These are phyloP conservation scores for Stephania yunnanensis DNA, from an alignment of 164 flowering plant genomes.

Conservation along the genomic window DNA sequence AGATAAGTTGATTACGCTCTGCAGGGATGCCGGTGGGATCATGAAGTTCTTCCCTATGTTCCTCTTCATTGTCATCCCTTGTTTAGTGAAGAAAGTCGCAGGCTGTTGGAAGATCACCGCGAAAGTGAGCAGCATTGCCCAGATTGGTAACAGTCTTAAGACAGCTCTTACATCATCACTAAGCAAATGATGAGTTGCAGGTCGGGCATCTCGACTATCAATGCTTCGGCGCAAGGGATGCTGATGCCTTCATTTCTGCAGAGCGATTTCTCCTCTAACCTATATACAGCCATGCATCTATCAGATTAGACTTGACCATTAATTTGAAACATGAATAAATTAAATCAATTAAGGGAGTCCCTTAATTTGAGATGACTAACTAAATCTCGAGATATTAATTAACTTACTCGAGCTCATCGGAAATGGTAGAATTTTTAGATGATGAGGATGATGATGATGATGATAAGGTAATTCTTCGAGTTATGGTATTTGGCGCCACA, in stretches of 20 bases:
- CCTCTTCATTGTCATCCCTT: constrained; percentile 91
- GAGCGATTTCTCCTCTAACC: constrained; percentile 63
- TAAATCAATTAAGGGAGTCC: not conserved
- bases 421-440: constrained; percentile 15
- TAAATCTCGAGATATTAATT: not conserved
- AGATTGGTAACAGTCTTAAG: constrained; percentile 64
- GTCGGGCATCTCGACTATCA: constrained; percentile 12
- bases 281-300: constrained; percentile 14
- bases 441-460: not conserved
- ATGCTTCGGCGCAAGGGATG: not conserved
- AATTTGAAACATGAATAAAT: not conserved
- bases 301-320: not conserved
- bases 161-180: constrained; percentile 33
- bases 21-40: constrained; percentile 93
- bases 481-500: constrained; percentile 23
- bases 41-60: constrained; percentile 59
- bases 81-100: constrained; percentile 93
- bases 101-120: constrained; percentile 97
- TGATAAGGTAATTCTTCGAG: constrained; percentile 16
- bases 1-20: constrained; percentile 75
- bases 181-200: not conserved
- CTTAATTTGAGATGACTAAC: not conserved
- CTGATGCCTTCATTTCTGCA: constrained; percentile 19
- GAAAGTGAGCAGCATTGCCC: constrained; percentile 78
- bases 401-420: constrained; percentile 66